These are phyloP conservation scores for Iberis pinnata DNA, from an alignment of 345 rosid genomes.

Conservation along the genomic window DNA sequence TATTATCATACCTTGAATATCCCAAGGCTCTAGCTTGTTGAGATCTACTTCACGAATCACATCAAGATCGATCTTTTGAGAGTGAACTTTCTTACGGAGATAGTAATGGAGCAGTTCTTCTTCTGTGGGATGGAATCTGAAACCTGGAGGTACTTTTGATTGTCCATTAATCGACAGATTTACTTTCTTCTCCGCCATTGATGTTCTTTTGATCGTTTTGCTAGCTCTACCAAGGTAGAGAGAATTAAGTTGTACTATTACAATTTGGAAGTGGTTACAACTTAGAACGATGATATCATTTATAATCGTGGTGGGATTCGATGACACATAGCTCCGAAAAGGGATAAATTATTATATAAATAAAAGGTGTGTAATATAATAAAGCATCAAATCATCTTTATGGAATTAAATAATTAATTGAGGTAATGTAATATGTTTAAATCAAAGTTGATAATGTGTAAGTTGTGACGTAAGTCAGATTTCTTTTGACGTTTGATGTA, in stretches of 20 bases:
- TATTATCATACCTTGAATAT: constrained; percentile 63
- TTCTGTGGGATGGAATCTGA: constrained; percentile 93
- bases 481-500: too few species aligned
- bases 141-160: constrained; percentile 97
- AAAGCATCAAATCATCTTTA: constrained; percentile 23
- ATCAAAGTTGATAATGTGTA: too few species aligned
- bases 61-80: constrained; percentile 83
- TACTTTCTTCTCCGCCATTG: constrained; percentile 48
- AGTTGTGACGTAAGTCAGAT: too few species aligned
- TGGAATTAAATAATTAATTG: too few species aligned
- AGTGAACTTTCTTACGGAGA: constrained; percentile 79
- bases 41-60: constrained; percentile 98
- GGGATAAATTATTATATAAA: constrained; percentile 18
- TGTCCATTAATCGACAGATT: constrained; percentile 88
- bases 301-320: constrained; percentile 59
- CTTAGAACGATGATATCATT: constrained; percentile 37
- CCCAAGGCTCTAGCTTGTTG: constrained; percentile 99
- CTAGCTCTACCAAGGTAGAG: not conserved
- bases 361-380: constrained; percentile 6
- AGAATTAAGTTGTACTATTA: constrained; percentile 35
- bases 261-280: constrained; percentile 46
- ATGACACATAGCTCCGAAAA: constrained; percentile 14
- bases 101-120: constrained; percentile 96
- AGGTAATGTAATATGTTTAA: too few species aligned
- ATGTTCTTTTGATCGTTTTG: constrained; percentile 3